phyloP scores from a whole-genome alignment of 345 rosid species.

The Moricandia moricandioides region DNA sequence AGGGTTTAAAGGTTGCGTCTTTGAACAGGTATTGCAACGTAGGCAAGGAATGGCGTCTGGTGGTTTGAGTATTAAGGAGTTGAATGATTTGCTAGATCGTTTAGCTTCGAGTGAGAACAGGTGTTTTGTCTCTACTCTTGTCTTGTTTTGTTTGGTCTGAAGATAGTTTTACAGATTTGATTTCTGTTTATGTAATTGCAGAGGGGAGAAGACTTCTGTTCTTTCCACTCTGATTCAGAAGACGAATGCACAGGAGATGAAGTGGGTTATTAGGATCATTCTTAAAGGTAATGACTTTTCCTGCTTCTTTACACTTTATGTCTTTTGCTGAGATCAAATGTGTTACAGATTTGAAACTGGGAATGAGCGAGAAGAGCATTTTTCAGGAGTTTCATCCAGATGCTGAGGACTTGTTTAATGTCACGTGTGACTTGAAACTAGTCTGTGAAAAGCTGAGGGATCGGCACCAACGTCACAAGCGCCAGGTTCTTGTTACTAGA shows the following conservation, averaged over 20 bases:
- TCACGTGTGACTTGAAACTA: constrained; percentile 90
- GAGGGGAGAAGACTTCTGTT: constrained; percentile 65
- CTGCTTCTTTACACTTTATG: neutral
- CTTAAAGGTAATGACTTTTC: constrained; percentile 57
- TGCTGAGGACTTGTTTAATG: constrained; percentile 95
- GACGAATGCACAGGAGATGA: constrained; percentile 97
- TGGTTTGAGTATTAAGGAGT: constrained; percentile 65
- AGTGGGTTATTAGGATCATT: constrained; percentile 90
- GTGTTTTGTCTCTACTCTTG: constrained; percentile 28
- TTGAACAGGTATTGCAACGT: constrained; percentile 57
- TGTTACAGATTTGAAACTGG: constrained; percentile 81
- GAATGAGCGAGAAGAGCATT: constrained; percentile 86
- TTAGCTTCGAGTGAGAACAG: constrained; percentile 79
- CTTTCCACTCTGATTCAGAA: constrained; percentile 77
- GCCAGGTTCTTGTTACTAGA: constrained; percentile 59
- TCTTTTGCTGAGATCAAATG: neutral
- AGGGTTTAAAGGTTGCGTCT: neutral
- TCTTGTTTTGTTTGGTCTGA: neutral
- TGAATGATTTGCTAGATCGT: constrained; percentile 77
- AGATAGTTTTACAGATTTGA: neutral
- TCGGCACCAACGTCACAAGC: constrained; percentile 80
- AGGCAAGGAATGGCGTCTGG: constrained; percentile 85
- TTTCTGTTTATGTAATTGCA: constrained; percentile 18
- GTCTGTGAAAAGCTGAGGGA: constrained; percentile 86
- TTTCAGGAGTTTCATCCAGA: constrained; percentile 97